Percentiles rank a stretch among this genome's conserved stretches.
These are phyloP conservation scores for Yarrowia hollandica DNA, from an alignment of 805 yeast species.

Conservation along the genomic window DNA sequence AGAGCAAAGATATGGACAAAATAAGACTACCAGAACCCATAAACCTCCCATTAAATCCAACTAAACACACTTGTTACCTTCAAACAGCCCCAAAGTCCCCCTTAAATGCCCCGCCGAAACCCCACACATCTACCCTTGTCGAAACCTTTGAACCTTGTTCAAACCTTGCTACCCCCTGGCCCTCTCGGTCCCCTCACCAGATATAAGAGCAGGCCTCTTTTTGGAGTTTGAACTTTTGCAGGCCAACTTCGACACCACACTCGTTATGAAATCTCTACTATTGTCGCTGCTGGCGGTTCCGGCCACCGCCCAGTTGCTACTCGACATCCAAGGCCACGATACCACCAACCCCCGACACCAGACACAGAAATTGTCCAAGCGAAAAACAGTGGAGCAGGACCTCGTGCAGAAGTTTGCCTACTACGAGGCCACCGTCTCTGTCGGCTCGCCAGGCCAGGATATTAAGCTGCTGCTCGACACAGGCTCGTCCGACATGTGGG, in stretches of 20 bases:
- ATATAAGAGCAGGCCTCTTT: conserved; percentile 12
- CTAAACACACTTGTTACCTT: no score
- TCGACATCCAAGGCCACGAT: conserved; percentile 27
- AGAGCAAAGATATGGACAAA: neutral
- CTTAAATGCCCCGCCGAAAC: neutral
- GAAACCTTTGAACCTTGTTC: neutral
- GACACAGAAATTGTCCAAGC: neutral
- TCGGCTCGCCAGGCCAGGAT: conserved; percentile 59
- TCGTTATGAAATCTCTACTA: conserved; percentile 19
- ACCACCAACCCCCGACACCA: neutral
- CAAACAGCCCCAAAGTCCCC: neutral
- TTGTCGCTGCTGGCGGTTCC: conserved; percentile 20
- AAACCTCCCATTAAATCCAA: no score
- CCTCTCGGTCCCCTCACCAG: conserved; percentile 1
- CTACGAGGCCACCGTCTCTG: conserved; percentile 34
- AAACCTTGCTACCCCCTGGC: conserved; percentile 14
- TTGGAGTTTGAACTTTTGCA: neutral
- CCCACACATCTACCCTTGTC: conserved; percentile 21
- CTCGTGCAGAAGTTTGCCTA: conserved; percentile 25
- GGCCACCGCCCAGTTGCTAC: conserved; percentile 22
- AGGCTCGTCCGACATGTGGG: conserved; percentile 70
- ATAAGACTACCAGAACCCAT: no score
- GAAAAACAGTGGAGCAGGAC: conserved; percentile 22
- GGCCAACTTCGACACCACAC: neutral
- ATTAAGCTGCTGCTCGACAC: conserved; percentile 61